phyloP scores from a whole-genome alignment of 1,284 basidiomycete species.

The Termitomyces sp. region DNA sequence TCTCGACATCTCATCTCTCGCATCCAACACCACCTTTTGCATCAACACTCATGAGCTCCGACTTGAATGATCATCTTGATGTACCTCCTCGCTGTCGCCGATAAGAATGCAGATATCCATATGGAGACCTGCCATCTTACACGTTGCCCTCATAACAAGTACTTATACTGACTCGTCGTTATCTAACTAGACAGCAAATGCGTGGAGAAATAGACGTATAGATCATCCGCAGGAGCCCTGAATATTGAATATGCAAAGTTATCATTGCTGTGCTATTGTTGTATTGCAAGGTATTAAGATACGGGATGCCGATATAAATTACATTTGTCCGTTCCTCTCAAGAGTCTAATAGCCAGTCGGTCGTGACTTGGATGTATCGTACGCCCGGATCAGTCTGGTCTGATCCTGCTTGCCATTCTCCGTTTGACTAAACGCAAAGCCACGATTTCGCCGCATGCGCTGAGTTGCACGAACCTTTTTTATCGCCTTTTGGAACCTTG shows the following conservation, averaged over 20 bases:
- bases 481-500: constrained; percentile 93
- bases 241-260: background rate
- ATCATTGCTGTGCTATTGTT: background rate
- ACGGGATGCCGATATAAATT: constrained; percentile 18
- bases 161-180: background rate
- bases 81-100: no score
- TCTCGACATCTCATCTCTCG: background rate
- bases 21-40: background rate
- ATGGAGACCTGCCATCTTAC: background rate
- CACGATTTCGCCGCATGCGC: constrained; percentile 88
- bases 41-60: background rate
- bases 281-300: constrained; percentile 10
- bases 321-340: constrained; percentile 12
- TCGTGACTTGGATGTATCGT: constrained; percentile 79
- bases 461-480: constrained; percentile 96
- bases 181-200: background rate
- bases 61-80: background rate
- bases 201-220: background rate
- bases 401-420: constrained; percentile 86
- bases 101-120: no score
- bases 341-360: constrained; percentile 64
- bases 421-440: constrained; percentile 95
- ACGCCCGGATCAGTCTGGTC: constrained; percentile 80
- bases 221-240: no score
- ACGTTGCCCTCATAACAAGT: background rate